phyloP scores from a whole-genome alignment of 108 stramenopile genomes.

The Cyclotella cryptica region DNA sequence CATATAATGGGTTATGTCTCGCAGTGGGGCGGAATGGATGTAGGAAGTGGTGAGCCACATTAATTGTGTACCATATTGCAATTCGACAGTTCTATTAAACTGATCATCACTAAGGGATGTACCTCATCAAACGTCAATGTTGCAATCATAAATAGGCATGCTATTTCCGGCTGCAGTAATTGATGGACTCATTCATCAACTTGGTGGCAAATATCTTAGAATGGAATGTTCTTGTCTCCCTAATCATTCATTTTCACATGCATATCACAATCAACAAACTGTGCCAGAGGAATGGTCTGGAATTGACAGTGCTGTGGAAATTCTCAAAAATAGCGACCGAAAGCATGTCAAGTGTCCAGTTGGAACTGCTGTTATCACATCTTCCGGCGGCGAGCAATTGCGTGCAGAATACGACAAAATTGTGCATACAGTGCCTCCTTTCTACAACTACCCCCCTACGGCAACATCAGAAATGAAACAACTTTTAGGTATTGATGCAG shows the following conservation, averaged over 20 bases:
- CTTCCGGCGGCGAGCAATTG: constrained; percentile 38
- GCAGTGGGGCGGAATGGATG: too few species aligned
- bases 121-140: neutral
- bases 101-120: neutral
- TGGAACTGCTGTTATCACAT: constrained; percentile 60
- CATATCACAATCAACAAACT: too few species aligned
- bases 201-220: too few species aligned
- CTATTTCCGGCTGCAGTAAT: constrained; percentile 68
- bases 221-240: constrained; percentile 23
- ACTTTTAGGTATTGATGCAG: constrained; percentile 13
- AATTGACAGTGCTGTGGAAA: too few species aligned
- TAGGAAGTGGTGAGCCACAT: too few species aligned
- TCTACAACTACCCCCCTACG: constrained; percentile 54
- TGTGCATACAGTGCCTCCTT: constrained; percentile 74
- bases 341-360: constrained; percentile 50
- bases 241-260: constrained; percentile 6
- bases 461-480: constrained; percentile 18
- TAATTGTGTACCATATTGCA: too few species aligned
- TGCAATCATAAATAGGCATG: too few species aligned
- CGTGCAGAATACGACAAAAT: constrained; percentile 51
- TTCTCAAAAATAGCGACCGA: neutral
- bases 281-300: too few species aligned
- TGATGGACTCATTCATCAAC: constrained; percentile 83
- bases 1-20: too few species aligned
- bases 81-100: too few species aligned